Base-by-base conservation (phyloP, 2,329 filamentous ascomycete species). In the Botrytis squamosa region DNA sequence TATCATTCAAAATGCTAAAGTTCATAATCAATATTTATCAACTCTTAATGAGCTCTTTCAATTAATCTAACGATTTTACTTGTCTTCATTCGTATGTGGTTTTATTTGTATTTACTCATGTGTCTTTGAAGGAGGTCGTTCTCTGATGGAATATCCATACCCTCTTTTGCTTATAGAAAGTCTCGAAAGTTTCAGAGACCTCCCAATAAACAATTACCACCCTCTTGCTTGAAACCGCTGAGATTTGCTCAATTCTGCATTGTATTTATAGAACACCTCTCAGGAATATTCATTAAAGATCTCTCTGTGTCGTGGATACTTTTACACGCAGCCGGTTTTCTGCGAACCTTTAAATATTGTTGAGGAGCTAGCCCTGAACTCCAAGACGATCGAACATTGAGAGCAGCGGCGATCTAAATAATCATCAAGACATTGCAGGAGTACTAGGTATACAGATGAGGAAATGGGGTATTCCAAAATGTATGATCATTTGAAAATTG, bases 381-480 rank as follows among this genome's bases (percentile, higher is more conserved):
- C 25, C 6, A 52, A n/a, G 25, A 52, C 5, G 25, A n/a, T 1
- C 25, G 2, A 52, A n/a, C 0, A 3, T 6, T 52, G 22, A n/a
- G 22, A 52, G 22, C 22, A 52, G 22, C 1, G 25, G 25, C 49
- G 12, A n/a, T n/a, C 49, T 25, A 52, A 52, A 0, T n/a, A 2
- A n/a, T 14, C 6, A 3, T n/a, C 25, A 0, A 52, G 25, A 16
- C 1, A 14, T n/a, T 3, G 25, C 2, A n/a, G 12, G 2, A n/a
- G 12, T 1, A n/a, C 2, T 1, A 1, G 12, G 49, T 14, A 52
- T n/a, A 52, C 25, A n/a, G 25, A 55, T n/a, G 25, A 55, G 9
- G 5, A 55, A 16, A n/a, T 14, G 16, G 0, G 12, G 6, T 16
- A 55, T 55, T 55, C 49, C 12, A 0, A 55, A 55, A 55, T n/a